phyloP scores from a whole-genome alignment of 306 rosid genomes.

The Sicyos edulis region DNA sequence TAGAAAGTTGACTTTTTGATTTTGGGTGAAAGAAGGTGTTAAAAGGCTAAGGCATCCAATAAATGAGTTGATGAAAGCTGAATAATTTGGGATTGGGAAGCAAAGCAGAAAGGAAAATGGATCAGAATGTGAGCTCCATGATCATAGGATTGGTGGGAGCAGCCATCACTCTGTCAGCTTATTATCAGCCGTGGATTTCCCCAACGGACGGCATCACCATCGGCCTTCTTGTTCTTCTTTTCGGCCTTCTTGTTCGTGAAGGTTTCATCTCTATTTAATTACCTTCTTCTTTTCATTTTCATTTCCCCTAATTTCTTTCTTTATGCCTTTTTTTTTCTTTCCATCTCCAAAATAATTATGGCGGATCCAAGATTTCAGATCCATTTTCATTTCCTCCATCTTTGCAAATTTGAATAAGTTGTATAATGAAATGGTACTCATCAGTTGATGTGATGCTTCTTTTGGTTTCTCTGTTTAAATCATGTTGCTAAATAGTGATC shows the following conservation, averaged over 20 bases:
- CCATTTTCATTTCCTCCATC: background rate
- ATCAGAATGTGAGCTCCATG: constrained; percentile 40
- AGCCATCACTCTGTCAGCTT: constrained; percentile 50
- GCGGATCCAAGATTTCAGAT: background rate
- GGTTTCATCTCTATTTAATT: constrained; percentile 52
- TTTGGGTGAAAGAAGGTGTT: background rate
- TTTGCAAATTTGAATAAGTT: background rate
- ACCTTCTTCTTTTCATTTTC: background rate
- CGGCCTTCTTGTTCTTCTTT: constrained; percentile 66
- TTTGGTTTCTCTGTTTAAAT: background rate
- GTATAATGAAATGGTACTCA: background rate
- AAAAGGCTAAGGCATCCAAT: background rate
- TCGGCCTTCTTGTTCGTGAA: constrained; percentile 67
- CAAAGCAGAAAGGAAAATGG: constrained; percentile 32
- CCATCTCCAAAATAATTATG: background rate
- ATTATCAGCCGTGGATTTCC: constrained; percentile 53
- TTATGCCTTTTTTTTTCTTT: too few species aligned
- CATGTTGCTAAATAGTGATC: too few species aligned
- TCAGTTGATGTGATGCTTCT: constrained; percentile 2
- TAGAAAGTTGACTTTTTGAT: constrained; percentile 6
- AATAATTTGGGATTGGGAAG: too few species aligned
- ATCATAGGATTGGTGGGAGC: constrained; percentile 72
- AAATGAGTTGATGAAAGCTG: background rate
- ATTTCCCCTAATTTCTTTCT: too few species aligned
- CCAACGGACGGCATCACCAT: constrained; percentile 50